A percentile compares a stretch with the other conserved stretches of the same genome.
Conservation (phyloP, 371 early-diverging fungal species). For the Furculomyces boomerangus region DNA sequence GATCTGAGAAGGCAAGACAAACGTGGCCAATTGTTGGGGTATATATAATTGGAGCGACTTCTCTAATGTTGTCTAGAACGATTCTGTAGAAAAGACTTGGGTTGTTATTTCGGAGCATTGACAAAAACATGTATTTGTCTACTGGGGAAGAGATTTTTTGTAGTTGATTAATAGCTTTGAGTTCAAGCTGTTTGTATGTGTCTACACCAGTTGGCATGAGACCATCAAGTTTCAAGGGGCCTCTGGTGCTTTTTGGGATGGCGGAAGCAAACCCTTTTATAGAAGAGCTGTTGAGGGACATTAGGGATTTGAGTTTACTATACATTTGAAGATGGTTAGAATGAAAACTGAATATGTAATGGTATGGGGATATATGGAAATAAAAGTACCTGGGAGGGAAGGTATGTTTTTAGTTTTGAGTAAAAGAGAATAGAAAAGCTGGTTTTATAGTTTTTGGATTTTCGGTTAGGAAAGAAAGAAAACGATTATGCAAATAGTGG, state of each 20-base stretch:
- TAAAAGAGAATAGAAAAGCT: no score
- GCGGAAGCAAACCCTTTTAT: background rate
- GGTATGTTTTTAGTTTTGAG: no score
- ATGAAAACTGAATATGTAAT: no score
- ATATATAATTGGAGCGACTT: slow-evolving; percentile 65
- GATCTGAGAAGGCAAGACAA: slow-evolving; percentile 70
- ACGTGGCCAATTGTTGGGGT: slow-evolving; percentile 86
- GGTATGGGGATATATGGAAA: no score
- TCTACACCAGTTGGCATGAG: slow-evolving; percentile 53
- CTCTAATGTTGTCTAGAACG: slow-evolving; percentile 52
- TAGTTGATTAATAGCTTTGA: slow-evolving; percentile 48
- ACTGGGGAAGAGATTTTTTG: slow-evolving; percentile 37
- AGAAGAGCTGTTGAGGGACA: no score
- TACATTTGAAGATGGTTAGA: no score
- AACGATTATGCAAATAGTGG: no score
- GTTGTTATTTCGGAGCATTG: slow-evolving; percentile 52
- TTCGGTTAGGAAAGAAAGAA: no score
- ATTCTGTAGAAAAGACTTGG: slow-evolving; percentile 59
- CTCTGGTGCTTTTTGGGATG: slow-evolving; percentile 6
- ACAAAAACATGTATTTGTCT: slow-evolving; percentile 66
- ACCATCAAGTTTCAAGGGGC: slow-evolving; percentile 37
- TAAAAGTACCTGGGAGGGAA: no score
- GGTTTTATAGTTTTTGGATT: no score
- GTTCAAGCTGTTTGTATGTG: slow-evolving; percentile 42
- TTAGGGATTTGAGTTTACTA: no score